Conservation (phyloP, 1,284 basidiomycete species). For the Earliella scabrosa region DNA sequence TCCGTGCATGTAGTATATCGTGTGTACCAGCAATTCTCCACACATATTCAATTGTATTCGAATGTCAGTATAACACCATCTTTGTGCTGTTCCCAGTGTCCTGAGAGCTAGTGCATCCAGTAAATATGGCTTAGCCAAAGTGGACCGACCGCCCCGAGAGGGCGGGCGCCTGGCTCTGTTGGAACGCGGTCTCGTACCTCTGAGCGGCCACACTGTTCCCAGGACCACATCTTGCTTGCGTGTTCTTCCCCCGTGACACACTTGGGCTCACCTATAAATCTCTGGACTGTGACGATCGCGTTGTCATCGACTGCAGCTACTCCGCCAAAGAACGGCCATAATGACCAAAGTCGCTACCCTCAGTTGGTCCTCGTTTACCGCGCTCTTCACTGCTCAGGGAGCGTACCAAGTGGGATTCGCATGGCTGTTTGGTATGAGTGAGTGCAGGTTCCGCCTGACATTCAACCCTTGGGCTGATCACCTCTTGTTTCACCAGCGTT, state of each 20-base stretch:
- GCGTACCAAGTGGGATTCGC: conserved; percentile 60
- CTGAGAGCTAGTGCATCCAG: neutral
- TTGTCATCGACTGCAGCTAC: too few relatives aligned
- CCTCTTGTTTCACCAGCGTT: conserved; percentile 44
- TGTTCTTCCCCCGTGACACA: neutral
- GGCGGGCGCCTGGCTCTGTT: neutral
- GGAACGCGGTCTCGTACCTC: neutral
- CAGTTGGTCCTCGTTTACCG: conserved; percentile 43
- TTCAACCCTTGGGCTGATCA: neutral
- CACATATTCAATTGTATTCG: conserved; percentile 6
- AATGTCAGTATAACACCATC: neutral
- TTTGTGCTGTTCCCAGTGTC: neutral
- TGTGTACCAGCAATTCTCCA: conserved; percentile 22
- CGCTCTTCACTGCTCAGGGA: conserved; percentile 49
- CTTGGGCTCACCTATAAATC: too few relatives aligned
- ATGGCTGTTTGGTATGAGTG: conserved; percentile 74
- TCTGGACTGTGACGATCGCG: too few relatives aligned
- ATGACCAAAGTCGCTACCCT: conserved; percentile 32
- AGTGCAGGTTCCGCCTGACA: conserved; percentile 38
- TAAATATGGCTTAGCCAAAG: neutral
- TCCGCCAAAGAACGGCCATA: neutral
- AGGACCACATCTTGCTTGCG: conserved; percentile 20
- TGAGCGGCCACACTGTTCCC: neutral
- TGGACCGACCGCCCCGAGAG: neutral
- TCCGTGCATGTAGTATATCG: conserved; percentile 15